phyloP scores from a whole-genome alignment of 306 rosid genomes.

The Echinosophora koreensis region DNA sequence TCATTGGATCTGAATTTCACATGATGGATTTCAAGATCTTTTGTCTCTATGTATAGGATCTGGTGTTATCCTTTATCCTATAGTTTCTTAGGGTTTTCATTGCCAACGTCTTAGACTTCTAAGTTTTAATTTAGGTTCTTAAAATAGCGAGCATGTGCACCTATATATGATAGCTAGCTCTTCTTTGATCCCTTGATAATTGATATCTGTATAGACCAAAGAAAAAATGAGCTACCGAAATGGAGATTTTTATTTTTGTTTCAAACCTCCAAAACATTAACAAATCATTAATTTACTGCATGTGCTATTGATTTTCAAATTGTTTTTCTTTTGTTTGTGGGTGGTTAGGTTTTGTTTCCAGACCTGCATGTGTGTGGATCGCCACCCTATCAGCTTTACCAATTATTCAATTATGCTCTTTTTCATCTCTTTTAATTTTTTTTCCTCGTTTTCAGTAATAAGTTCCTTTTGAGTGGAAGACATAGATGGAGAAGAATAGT shows the following conservation, averaged over 20 bases:
- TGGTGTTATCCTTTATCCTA: conserved; percentile 12
- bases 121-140: conserved; percentile 7
- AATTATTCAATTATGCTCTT: conserved; percentile 35
- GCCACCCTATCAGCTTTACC: conserved; percentile 55
- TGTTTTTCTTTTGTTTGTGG: conserved; percentile 12
- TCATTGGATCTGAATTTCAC: conserved; percentile 47
- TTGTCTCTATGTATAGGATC: conserved; percentile 28
- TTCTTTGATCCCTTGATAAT: not conserved
- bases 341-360: conserved; percentile 27
- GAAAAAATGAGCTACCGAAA: not conserved
- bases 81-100: conserved; percentile 49
- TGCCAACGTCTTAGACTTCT: conserved; percentile 17
- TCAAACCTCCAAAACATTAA: not conserved
- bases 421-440: not conserved
- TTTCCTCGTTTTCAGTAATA: conserved; percentile 27
- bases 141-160: conserved; percentile 24
- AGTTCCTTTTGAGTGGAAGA: conserved; percentile 51
- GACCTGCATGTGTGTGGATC: conserved; percentile 47
- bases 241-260: not conserved
- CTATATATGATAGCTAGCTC: conserved; percentile 24
- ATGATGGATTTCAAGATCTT: conserved; percentile 18
- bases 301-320: not conserved
- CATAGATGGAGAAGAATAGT: conserved; percentile 40
- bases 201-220: not conserved
- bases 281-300: not conserved